Base-by-base conservation (phyloP, 805 yeast genomes). In the Zygoascus bituminiphila region DNA sequence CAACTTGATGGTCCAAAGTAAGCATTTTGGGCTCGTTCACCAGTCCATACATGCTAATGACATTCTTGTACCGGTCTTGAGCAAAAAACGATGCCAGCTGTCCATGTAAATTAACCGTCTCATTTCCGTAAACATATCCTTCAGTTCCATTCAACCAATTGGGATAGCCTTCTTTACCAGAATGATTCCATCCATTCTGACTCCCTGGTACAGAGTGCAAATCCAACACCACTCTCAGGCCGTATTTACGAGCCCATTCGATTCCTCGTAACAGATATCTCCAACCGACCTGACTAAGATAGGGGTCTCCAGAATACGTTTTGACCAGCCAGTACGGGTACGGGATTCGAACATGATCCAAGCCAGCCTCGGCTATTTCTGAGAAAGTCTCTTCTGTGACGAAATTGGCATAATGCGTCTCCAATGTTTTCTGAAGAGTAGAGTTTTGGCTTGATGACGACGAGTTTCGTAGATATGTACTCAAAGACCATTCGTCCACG, bases 181-280 rank as follows among this genome's bases (percentile, higher is more conserved):
- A 79, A 57, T 85, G 86, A 59, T 85, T 91, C 69, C 85, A 85
- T 12, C 94, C 94, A 62, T 86, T 86, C 60, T 86, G 94, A 1
- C 89, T 81, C 0, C 91, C 93, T 5, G 94, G 93, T 9, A 75
- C 81, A 12, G 93, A 88, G 57, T 86, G 95, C 47, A 86, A 65
- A 59, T 86, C 94, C 45, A 86, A 66, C 82, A 85, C 79, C 3
- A 81, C 83, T 50, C 82, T 76, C 52, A 86, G 66, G 14, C 73
- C 81, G 55, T 80, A 63, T 37, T 69, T 68, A 20, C 75, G 64
- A 17, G 84, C 79, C 94, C 94, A 86, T 42, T 68, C 75, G 35
- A 86, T 66, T 0, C 87, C 85, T 49, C 75, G 65, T 42, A 82
- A 78, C 50, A 86, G 65, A 58, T 82, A 84, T 42, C 68, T 42